Percentiles rank a stretch among this genome's conserved stretches.
phyloP scores from a whole-genome alignment of 2,329 filamentous ascomycete species.

The Aspergillus quadricinctus region DNA sequence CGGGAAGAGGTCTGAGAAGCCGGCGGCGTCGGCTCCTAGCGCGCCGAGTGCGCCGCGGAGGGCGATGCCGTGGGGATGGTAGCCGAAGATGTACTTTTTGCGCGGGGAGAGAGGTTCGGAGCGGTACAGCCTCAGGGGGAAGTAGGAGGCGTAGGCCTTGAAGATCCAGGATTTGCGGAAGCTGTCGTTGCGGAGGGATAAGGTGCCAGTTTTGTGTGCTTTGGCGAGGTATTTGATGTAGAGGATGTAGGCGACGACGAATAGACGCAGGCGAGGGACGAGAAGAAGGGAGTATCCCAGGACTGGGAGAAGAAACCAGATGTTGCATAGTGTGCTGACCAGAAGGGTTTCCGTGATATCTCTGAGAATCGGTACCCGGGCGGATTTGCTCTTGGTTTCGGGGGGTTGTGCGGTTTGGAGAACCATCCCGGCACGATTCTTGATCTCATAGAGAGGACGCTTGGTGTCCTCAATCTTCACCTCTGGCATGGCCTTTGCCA shows the following conservation, averaged over 20 bases:
- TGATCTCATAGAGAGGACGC: slow-evolving; percentile 9
- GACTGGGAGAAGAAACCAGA: slow-evolving; percentile 48
- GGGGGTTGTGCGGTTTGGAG: slow-evolving; percentile 5
- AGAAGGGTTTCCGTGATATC: slow-evolving; percentile 10
- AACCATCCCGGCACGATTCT: slow-evolving; percentile 10
- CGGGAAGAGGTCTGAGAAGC: slow-evolving; percentile 74
- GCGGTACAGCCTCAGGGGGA: slow-evolving; percentile 74
- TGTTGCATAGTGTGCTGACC: slow-evolving; percentile 13
- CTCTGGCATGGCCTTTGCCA: slow-evolving; percentile 14
- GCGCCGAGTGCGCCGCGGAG: slow-evolving; percentile 77
- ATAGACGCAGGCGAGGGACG: slow-evolving; percentile 73
- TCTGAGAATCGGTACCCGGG: slow-evolving; percentile 2
- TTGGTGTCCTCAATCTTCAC: slow-evolving; percentile 5
- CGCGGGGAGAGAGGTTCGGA: slow-evolving; percentile 68
- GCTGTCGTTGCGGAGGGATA: slow-evolving; percentile 65
- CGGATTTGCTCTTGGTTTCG: not conserved
- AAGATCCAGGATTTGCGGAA: slow-evolving; percentile 67
- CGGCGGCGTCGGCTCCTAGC: slow-evolving; percentile 75
- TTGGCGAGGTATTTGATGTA: slow-evolving; percentile 66
- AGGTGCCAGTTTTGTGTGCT: slow-evolving; percentile 63
- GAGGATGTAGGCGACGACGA: slow-evolving; percentile 64
- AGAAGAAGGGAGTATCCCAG: slow-evolving; percentile 78
- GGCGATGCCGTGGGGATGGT: slow-evolving; percentile 87
- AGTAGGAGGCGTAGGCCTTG: slow-evolving; percentile 79
- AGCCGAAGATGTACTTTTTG: slow-evolving; percentile 82